Conservation (phyloP, 305 asterid species). For the Petunia hybrid region DNA sequence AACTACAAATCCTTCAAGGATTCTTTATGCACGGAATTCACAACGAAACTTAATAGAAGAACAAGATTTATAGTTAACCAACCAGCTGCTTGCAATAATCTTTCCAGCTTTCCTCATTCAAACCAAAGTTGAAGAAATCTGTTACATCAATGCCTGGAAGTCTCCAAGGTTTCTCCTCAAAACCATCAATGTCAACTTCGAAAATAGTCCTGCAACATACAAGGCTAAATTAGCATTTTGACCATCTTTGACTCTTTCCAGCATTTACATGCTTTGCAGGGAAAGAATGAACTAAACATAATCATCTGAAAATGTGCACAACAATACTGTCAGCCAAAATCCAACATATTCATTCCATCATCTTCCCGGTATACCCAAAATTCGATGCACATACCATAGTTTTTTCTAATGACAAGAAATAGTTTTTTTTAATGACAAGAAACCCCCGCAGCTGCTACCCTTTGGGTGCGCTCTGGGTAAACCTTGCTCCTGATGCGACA, state of each 20-base stretch:
- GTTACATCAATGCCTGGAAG: slow-evolving; percentile 77
- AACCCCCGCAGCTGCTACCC: too few species aligned
- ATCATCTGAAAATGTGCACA: slow-evolving; percentile 18
- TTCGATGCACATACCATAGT: not conserved
- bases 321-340: slow-evolving; percentile 1
- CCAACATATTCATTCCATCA: slow-evolving; percentile 25
- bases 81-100: slow-evolving; percentile 96
- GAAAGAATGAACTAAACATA: slow-evolving; percentile 15
- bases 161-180: slow-evolving; percentile 97
- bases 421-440: too few species aligned
- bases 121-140: slow-evolving; percentile 90
- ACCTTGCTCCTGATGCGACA: too few species aligned
- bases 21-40: slow-evolving; percentile 3
- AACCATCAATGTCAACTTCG: slow-evolving; percentile 93
- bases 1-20: not conserved
- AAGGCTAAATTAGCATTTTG: slow-evolving; percentile 25
- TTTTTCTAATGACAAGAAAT: too few species aligned
- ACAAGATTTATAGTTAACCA: slow-evolving; percentile 35
- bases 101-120: slow-evolving; percentile 94
- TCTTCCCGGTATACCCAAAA: not conserved
- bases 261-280: not conserved
- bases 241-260: not conserved
- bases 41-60: slow-evolving; percentile 2
- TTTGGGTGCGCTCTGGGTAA: too few species aligned
- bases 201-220: slow-evolving; percentile 80